A percentile compares a stretch with the other conserved stretches of the same genome.
These are phyloP conservation scores for Lycium barbarum DNA, from an alignment of 257 asterid genomes.

Conservation along the genomic window DNA sequence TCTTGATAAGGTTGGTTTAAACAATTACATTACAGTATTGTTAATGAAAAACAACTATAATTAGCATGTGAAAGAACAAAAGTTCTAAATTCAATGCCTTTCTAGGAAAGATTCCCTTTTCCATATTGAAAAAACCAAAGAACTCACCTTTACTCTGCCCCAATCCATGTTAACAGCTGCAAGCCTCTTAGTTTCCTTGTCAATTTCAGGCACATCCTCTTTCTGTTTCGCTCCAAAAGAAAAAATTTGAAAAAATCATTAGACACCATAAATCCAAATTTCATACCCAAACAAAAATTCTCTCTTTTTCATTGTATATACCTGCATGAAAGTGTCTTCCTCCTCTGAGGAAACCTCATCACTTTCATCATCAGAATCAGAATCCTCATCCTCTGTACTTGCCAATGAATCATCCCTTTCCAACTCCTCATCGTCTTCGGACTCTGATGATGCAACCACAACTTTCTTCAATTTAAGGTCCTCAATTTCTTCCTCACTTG, in stretches of 20 bases:
- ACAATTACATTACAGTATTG: background rate
- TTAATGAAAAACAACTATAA: background rate
- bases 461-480: constrained; percentile 38
- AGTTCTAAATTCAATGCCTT: background rate
- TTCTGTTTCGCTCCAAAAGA: constrained; percentile 48
- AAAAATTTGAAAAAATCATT: background rate
- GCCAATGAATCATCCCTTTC: constrained; percentile 57
- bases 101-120: constrained; percentile 6
- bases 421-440: constrained; percentile 35
- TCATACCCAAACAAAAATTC: constrained; percentile 40
- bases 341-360: constrained; percentile 45
- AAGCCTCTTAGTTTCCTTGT: constrained; percentile 80
- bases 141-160: constrained; percentile 88
- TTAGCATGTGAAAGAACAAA: background rate
- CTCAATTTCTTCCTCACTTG: constrained; percentile 35
- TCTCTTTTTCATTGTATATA: constrained; percentile 34
- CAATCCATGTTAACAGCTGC: constrained; percentile 91
- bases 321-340: constrained; percentile 53
- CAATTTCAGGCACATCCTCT: constrained; percentile 78
- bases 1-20: background rate
- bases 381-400: constrained; percentile 49
- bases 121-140: background rate
- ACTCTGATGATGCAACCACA: constrained; percentile 30
- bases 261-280: constrained; percentile 1
- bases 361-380: constrained; percentile 32